Conservation (phyloP, 208 protist species). For the Leishmania aethiopica region DNA sequence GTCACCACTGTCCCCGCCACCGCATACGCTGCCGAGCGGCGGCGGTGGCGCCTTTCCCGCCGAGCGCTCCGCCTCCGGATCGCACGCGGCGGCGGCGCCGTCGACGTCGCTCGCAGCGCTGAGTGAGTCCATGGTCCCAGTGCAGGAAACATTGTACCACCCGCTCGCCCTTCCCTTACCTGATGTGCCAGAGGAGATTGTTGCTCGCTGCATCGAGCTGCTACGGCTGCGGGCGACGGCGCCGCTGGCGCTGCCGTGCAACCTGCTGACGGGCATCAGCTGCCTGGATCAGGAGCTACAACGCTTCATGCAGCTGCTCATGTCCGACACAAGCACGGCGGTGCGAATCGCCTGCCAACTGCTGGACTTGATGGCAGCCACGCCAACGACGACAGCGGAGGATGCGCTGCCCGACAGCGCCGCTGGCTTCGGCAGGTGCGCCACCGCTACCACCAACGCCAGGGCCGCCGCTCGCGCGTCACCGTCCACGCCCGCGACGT, state of each 20-base stretch:
- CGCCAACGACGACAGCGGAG: slow-evolving; percentile 21
- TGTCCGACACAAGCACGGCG: slow-evolving; percentile 15
- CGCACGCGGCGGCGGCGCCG: neutral
- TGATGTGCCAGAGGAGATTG: slow-evolving; percentile 18
- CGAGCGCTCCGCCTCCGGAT: neutral
- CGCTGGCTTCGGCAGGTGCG: neutral
- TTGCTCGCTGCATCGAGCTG: slow-evolving; percentile 28
- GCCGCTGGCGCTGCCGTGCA: slow-evolving; percentile 29
- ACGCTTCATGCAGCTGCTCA: slow-evolving; percentile 32
- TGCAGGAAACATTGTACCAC: slow-evolving; percentile 23
- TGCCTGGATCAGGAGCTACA: slow-evolving; percentile 38
- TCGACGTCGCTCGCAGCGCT: slow-evolving; percentile 13
- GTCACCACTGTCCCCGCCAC: neutral
- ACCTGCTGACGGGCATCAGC: slow-evolving; percentile 31
- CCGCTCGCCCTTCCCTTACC: slow-evolving; percentile 20
- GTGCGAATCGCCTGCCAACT: slow-evolving; percentile 27
- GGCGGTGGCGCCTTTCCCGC: neutral
- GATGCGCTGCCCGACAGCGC: slow-evolving; percentile 10
- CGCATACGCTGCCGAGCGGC: neutral
- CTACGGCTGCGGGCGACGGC: slow-evolving; percentile 28
- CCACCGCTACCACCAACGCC: neutral
- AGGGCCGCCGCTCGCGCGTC: neutral
- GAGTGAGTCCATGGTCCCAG: slow-evolving; percentile 24
- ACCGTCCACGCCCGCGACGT: neutral
- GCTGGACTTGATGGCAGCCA: slow-evolving; percentile 31